A percentile compares a stretch with the other conserved stretches of the same genome.
phyloP scores from a whole-genome alignment of 345 rosid species.

The Eucalyptus sideroxylon region DNA sequence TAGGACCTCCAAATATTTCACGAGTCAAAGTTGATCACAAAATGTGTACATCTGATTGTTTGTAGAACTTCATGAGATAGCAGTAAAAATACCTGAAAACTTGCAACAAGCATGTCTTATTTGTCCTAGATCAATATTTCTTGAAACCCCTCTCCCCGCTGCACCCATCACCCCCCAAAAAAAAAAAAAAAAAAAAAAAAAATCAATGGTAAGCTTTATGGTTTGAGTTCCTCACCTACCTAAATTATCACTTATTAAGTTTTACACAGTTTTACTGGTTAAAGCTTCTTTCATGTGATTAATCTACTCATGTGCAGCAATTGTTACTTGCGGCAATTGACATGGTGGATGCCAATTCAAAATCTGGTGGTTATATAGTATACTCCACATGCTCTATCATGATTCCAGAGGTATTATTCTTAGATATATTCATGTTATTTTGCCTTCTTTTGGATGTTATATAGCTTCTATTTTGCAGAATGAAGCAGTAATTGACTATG shows the following conservation, averaged over 20 bases:
- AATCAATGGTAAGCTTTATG: background rate
- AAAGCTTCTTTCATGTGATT: background rate
- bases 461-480: conserved; percentile 36
- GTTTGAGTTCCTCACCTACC: background rate
- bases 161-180: no score
- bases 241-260: background rate
- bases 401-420: conserved; percentile 67
- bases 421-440: background rate
- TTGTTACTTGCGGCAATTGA: conserved; percentile 87
- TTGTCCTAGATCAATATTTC: background rate
- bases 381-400: conserved; percentile 94
- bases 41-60: background rate
- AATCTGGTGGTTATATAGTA: conserved; percentile 84
- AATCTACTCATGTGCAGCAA: conserved; percentile 33
- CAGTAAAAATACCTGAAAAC: background rate
- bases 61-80: background rate
- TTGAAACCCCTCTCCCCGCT: background rate
- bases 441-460: background rate
- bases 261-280: no score
- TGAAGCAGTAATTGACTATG: conserved; percentile 83
- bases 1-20: background rate
- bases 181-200: background rate
- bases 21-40: background rate
- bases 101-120: background rate
- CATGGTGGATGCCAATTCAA: conserved; percentile 82